Evolutionary conservation across 2,329 filamentous ascomycete species (phyloP), one percentile per base, ranked within the genome.

Genomic region (Saccharata proteae): DNA sequence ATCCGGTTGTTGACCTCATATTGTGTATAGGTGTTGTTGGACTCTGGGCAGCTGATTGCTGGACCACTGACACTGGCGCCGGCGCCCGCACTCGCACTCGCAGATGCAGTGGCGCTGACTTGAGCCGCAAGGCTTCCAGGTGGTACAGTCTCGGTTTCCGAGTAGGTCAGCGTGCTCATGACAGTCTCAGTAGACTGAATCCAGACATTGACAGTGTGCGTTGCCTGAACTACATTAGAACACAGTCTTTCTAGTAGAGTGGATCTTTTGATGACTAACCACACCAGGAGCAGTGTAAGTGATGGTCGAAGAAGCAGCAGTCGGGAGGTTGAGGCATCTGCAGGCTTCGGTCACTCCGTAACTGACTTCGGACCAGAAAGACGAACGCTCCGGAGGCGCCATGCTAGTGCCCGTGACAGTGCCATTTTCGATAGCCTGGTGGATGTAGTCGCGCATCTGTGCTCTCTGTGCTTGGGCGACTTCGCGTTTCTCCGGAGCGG

Each of bases 241-340:
- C n/a, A n/a, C n/a, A n/a, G n/a, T n/a, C n/a, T n/a, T n/a, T n/a
- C n/a, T n/a, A n/a, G n/a, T n/a, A n/a, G n/a, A n/a, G n/a, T n/a
- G n/a, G n/a, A n/a, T n/a, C n/a, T n/a, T n/a, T n/a, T n/a, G n/a
- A n/a, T n/a, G 9, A 5, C 49, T 29, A 44, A 54, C 50, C 3
- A 36, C 37, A 19, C 44, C 30, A 21, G 43, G 41, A 13, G 45
- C 40, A n/a, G 45, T 43, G 28, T 41, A 42, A 5, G 43, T 48
- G 3, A 28, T 19, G 2, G 49, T 53, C 9, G 43, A 40, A 3
- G 49, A 50, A 15, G 11, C n/a, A n/a, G 44, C 40, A 0, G 44
- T 49, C 6, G 51, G 49, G 8, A 49, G 43, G 38, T 45, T 40
- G 26, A 45, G 41, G 33, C 49, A 53, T 4, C 43, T 44, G 38